Base-by-base conservation (phyloP, 2,329 filamentous ascomycete genomes). In the Cladophialophora carrionii region DNA sequence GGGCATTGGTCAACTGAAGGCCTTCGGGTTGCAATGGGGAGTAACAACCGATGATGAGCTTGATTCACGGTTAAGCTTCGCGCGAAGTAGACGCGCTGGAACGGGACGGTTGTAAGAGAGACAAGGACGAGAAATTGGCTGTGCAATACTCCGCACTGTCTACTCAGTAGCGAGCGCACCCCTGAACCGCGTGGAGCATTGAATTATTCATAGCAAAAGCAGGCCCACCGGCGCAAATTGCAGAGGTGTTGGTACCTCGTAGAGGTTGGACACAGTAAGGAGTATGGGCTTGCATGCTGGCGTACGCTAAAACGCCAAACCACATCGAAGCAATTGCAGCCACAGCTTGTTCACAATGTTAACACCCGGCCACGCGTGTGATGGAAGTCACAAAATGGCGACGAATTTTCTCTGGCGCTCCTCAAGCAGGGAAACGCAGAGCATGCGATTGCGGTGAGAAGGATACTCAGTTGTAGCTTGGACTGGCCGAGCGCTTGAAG, bases 41-140 rank as follows among this genome's bases (percentile, higher is more conserved):
- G 6, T 43, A 8, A n/a, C 8, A n/a, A n/a, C 17, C 37, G 37
- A 43, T 43, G 37, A 43, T n/a, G 37, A 43, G 37, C 37, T 43
- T 43, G 37, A 43, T 43, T 43, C 8, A 6, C 37, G 17, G 17
- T 14, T 14, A 43, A 43, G 37, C 37, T 43, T 43, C n/a, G 2
- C 37, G 17, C 34, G 8, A n/a, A 43, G 37, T 2, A n/a, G 17
- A n/a, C 14, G 6, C 14, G n/a, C 17, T n/a, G 37, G 17, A n/a
- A n/a, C 37, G 12, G 14, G 2, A 43, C 17, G 37, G 37, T 14
- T 20, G 14, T n/a, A n/a, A n/a, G 17, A 7, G n/a, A 43, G 14
- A 20, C 14, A n/a, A 4, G 26, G 12, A 46, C 20, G 26, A 51
- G 56, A 58, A 43, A 58, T 58, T 58, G 43, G 56, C 26, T 8